phyloP scores from a whole-genome alignment of 805 yeast genomes.

The Hanseniaspora opuntiae region DNA sequence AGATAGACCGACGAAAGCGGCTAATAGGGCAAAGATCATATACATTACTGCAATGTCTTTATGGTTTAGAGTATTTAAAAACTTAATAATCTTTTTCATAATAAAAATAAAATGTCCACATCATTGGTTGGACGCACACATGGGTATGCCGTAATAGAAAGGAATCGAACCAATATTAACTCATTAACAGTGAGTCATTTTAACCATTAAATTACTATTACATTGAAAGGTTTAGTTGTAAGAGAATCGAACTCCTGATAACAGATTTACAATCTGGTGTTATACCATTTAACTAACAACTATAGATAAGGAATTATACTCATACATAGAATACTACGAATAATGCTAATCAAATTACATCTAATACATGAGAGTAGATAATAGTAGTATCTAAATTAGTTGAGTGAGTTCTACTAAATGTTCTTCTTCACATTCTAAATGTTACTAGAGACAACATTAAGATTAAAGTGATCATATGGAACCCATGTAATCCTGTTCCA shows the following conservation, averaged over 20 bases:
- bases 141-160: conserved; percentile 14
- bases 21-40: conserved; percentile 19
- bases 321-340: conserved; percentile 21
- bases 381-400: conserved; percentile 20
- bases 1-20: conserved; percentile 20
- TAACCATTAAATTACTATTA: conserved; percentile 16
- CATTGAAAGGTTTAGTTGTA: conserved; percentile 13
- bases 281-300: conserved; percentile 1
- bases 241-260: conserved; percentile 2
- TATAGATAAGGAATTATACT: conserved; percentile 15
- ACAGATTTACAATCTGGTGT: neutral
- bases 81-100: too few relatives aligned
- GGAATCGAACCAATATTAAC: conserved; percentile 19
- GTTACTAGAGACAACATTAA: conserved; percentile 18
- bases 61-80: conserved; percentile 20
- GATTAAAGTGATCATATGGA: conserved; percentile 19
- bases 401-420: conserved; percentile 20
- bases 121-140: conserved; percentile 5
- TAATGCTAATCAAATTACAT: conserved; percentile 22
- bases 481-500: conserved; percentile 21
- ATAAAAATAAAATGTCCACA: too few relatives aligned
- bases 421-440: conserved; percentile 18
- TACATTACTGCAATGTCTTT: conserved; percentile 23
- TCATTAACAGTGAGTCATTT: conserved; percentile 18
- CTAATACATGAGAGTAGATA: conserved; percentile 20